Percentiles rank a stretch among this genome's conserved stretches.
These are phyloP conservation scores for Aspergillus sp. DNA, from an alignment of 2,329 filamentous ascomycete species.

Conservation along the genomic window DNA sequence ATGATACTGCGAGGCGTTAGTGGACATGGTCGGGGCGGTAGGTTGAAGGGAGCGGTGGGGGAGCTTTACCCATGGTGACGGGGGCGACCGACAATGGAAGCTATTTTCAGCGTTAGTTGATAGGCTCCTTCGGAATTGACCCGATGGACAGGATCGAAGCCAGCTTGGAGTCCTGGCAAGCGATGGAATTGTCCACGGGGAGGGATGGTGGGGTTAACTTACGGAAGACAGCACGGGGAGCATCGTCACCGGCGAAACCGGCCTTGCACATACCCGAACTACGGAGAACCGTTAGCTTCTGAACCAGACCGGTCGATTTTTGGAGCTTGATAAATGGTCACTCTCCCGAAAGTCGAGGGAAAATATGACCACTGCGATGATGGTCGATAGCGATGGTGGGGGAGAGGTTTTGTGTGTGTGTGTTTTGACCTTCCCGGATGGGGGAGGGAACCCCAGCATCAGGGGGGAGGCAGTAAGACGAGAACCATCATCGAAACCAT, in stretches of 20 bases:
- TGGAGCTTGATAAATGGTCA: background rate
- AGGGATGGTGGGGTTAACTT: constrained; percentile 57
- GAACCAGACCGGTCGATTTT: background rate
- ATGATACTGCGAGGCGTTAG: constrained; percentile 75
- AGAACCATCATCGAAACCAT: constrained; percentile 1
- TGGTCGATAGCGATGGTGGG: background rate
- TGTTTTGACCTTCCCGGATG: constrained; percentile 3
- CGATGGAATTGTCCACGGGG: too few relatives aligned
- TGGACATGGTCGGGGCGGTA: constrained; percentile 3
- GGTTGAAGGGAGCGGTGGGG: constrained; percentile 7
- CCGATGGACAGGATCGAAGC: background rate
- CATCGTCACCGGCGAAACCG: constrained; percentile 99
- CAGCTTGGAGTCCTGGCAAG: background rate
- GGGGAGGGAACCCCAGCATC: background rate
- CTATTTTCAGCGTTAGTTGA: constrained; percentile 50
- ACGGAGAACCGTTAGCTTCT: constrained; percentile 22
- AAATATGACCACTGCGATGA: background rate
- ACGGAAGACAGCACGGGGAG: constrained; percentile 99
- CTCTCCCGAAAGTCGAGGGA: background rate
- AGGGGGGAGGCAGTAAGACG: background rate
- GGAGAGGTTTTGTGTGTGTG: background rate
- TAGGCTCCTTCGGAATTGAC: background rate
- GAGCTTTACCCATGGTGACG: constrained; percentile 96
- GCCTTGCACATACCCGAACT: constrained; percentile 99
- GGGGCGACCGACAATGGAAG: constrained; percentile 98